Evolutionary conservation across 2,329 filamentous ascomycete species (phyloP), one percentile per base, ranked within the genome.

Genomic region (Claviceps lovelessii): DNA sequence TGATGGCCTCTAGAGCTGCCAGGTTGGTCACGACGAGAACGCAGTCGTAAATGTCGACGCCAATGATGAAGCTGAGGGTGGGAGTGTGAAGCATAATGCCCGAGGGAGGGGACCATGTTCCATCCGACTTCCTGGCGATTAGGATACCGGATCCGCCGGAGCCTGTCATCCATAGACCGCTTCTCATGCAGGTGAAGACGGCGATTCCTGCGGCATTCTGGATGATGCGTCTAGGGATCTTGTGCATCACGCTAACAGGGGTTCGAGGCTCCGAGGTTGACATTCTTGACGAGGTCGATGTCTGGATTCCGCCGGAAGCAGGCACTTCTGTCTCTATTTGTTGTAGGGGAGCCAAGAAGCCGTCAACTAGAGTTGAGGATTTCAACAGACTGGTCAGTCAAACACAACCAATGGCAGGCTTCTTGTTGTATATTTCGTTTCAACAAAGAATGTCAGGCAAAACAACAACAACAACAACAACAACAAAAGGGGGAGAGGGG

Each of bases 141-240:
- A 97, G 76, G 44, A 97, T 80, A 52, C 91, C 91, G 55, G 88
- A 91, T 44, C 91, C 91, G 33, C 90, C 90, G 17, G 90, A 90
- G 49, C 91, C 91, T 49, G 88, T 91, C 61, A 95, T 78, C 87
- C 90, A 95, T 37, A 96, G 73, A 13, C 91, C 91, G 15, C 88
- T 91, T 57, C 91, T 84, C 89, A 96, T 95, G 35, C 89, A 95
- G 0, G 90, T 95, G 72, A 96, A 96, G 61, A 97, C 88, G 54
- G 89, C 90, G 56, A 97, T 78, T 11, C 89, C 91, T 61, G 91
- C 89, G 33, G 90, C 90, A 70, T 93, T 88, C 65, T 87, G 82
- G 61, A 97, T 88, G 55, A 96, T 88, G 64, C 85, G 79, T 55
- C 84, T 74, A 0, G 91, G 91, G 33, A 97, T 96, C 72, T 90